phyloP scores from a whole-genome alignment of 495 filamentous ascomycete genomes.

The Talaromyces borbonicus region DNA sequence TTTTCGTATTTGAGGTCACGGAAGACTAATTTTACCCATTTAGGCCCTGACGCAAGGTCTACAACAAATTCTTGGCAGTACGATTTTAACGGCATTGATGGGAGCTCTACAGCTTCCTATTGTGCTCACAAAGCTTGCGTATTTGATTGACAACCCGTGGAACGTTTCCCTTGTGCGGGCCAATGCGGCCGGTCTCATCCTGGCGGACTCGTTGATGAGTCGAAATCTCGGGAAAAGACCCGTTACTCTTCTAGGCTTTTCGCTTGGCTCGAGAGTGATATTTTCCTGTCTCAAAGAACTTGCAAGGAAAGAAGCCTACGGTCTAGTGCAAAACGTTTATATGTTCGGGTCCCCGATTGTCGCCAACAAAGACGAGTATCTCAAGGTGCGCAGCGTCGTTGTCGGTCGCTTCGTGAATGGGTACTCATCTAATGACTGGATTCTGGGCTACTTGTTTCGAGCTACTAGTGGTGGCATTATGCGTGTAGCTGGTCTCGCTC shows the following conservation, averaged over 20 bases:
- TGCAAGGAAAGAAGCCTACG: constrained; percentile 74
- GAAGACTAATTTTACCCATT: not conserved
- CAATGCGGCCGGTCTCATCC: constrained; percentile 77
- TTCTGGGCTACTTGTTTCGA: constrained; percentile 93
- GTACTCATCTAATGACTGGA: constrained; percentile 94
- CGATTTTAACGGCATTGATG: constrained; percentile 82
- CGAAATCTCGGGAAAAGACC: constrained; percentile 85
- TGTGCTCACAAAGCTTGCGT: constrained; percentile 86
- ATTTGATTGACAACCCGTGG: constrained; percentile 98
- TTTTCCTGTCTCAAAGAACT: constrained; percentile 87
- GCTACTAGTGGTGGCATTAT: constrained; percentile 88
- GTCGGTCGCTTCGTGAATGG: constrained; percentile 90
- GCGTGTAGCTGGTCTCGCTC: constrained; percentile 79
- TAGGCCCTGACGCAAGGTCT: constrained; percentile 91
- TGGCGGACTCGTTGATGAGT: constrained; percentile 89
- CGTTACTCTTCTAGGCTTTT: constrained; percentile 94
- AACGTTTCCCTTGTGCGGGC: constrained; percentile 87
- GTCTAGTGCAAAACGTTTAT: constrained; percentile 90
- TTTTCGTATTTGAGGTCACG: constrained; percentile 8
- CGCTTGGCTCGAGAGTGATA: constrained; percentile 84
- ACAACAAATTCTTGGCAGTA: constrained; percentile 89
- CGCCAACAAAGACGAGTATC: constrained; percentile 83
- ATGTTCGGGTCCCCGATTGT: constrained; percentile 90
- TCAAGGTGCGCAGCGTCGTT: constrained; percentile 70
- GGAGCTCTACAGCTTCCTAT: constrained; percentile 87